Evolutionary conservation across 139 green algal species (phyloP), one percentile per base, ranked within the genome.

Genomic region (Volvox reticuliferus): DNA sequence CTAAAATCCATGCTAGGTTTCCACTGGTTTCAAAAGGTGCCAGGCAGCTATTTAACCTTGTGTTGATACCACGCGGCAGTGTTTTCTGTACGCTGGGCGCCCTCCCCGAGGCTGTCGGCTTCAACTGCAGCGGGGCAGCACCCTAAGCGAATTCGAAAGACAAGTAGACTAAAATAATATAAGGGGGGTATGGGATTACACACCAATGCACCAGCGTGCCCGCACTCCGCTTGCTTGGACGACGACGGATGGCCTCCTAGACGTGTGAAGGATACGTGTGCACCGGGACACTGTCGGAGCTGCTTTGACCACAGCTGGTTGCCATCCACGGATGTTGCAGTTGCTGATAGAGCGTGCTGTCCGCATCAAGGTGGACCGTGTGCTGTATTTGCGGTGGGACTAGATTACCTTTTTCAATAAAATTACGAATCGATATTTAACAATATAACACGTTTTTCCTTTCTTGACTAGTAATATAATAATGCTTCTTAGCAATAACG

Each of bases 181-280:
- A n/a, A n/a, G n/a, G n/a, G 44, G 44, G 44, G 9, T 55, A 14
- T 55, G 16, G 14, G 71, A 30, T 2, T 12, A 73, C 82, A 16
- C 19, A 89, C 85, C 85, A 28, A 90, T 90, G 73, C 86, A 90
- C 86, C 86, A 90, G 30, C 86, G 71, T 0, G 86, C 86, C 20
- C 86, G 71, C 20, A 90, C 86, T 37, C 30, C 86, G 32, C 86
- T 90, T 2, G 86, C 86, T 21, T 33, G 30, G 9, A 90, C 86
- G 0, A 22, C 50, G 50, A 83, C 50, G 36, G 21, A 33, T 33
- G 50, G 21, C 86, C 86, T 89, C 82, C 85, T 89, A 50, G 85
- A 89, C 6, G 36, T 67, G 20, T 84, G 78, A 22, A 33, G 36
- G 36, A 84, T 35, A 44, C 36, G 20, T 18, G 75, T 61, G 32